Conservation (phyloP, 768 basidiomycete species). For the Boletus sp. region DNA sequence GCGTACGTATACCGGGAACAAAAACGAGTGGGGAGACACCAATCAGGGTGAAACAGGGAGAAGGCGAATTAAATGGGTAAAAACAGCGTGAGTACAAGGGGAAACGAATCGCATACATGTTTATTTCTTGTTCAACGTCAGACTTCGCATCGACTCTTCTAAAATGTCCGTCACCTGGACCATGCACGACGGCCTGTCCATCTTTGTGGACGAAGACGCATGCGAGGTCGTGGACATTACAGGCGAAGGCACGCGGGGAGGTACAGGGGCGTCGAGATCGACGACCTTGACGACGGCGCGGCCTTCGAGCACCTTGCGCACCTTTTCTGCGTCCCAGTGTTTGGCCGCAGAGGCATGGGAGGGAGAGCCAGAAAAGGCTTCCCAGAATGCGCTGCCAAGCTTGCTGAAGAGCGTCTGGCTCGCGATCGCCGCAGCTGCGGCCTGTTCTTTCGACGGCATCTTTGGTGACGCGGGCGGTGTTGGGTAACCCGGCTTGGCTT, state of each 20-base stretch:
- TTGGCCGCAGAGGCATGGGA: slow-evolving; percentile 25
- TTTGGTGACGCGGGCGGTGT: slow-evolving; percentile 43
- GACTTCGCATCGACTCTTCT: slow-evolving; percentile 68
- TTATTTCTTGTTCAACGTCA: slow-evolving; percentile 58
- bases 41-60: background rate
- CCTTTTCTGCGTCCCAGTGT: slow-evolving; percentile 73
- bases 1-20: slow-evolving; percentile 1
- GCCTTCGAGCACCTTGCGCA: slow-evolving; percentile 77
- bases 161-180: slow-evolving; percentile 41
- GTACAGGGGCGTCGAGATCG: slow-evolving; percentile 54
- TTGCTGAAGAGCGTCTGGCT: slow-evolving; percentile 72
- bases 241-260: background rate
- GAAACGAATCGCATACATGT: background rate
- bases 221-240: slow-evolving; percentile 1
- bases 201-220: slow-evolving; percentile 10
- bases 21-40: slow-evolving; percentile 20
- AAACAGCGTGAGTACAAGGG: background rate
- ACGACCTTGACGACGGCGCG: slow-evolving; percentile 78
- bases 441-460: slow-evolving; percentile 33
- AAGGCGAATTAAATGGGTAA: slow-evolving; percentile 13
- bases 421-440: slow-evolving; percentile 60
- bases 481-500: slow-evolving; percentile 32
- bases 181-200: slow-evolving; percentile 22
- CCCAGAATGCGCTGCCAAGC: slow-evolving; percentile 81
- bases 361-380: slow-evolving; percentile 69